Evolutionary conservation across 345 rosid species (phyloP), one percentile per base, ranked within the genome.

Genomic region (Clarkia xantiana): DNA sequence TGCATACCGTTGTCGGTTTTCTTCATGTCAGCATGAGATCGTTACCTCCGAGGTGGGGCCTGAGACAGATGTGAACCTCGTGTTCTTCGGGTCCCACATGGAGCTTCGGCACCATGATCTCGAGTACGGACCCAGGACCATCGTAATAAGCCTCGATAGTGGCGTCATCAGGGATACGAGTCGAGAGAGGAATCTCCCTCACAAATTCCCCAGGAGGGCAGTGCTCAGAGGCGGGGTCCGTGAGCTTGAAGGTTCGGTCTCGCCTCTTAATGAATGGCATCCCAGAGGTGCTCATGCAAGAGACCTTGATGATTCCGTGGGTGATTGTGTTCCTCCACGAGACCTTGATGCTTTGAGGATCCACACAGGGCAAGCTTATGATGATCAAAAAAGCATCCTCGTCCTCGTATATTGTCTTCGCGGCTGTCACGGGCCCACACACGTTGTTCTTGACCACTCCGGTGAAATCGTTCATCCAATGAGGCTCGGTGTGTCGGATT

Each of bases 191-290:
- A 48, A 86, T 78, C 55, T 78, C 89, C 20, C 96, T 67, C 16
- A 83, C 64, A 45, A 86, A 86, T 53, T 82, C 94, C 57, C 96
- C 96, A 0, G 84, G 96, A 54, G 94, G 86, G 84, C 94, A 86
- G 63, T 86, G 94, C 77, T 86, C 96, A 11, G 96, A 82, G 40
- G 82, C 61, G 50, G 89, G 86, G 74, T 86, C 96, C 16, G 94
- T 76, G 69, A 82, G 82, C 79, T 82, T 86, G 63, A 82, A 86
- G 47, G 96, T 80, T 71, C 96, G 74, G 58, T 78, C 82, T 46
- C 68, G 79, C 62, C 89, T 71, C 70, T 75, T 76, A 57, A 86
- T 75, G 58, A 80, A 76, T 39, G 94, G 96, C 72, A 78, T 67
- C 53, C 89, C 49, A 10, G 86, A 73, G 45, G 82, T 86, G 54